A percentile compares a stretch with the other conserved stretches of the same genome.
Conservation (phyloP, 2,329 filamentous ascomycete species). For the Xylaria sp. region DNA sequence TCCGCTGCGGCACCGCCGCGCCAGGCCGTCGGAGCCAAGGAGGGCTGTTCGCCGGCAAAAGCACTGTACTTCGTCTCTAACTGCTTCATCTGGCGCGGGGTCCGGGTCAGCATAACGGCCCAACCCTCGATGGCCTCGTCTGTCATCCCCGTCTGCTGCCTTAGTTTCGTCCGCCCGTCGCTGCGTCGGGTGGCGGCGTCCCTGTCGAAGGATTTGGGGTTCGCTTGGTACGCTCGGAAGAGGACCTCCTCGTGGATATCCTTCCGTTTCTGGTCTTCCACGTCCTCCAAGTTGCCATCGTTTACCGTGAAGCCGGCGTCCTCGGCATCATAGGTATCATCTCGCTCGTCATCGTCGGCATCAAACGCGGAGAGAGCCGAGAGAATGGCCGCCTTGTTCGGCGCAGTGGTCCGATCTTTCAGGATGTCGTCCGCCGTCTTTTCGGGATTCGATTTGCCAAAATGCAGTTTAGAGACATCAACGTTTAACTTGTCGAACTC, state of each 20-base stretch:
- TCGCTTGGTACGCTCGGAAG: constrained; percentile 70
- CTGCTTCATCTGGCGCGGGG: constrained; percentile 67
- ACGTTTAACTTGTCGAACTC: constrained; percentile 74
- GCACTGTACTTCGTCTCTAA: constrained; percentile 72
- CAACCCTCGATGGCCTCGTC: constrained; percentile 95
- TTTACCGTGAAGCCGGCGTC: constrained; percentile 92
- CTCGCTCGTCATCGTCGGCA: constrained; percentile 91
- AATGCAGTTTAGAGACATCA: constrained; percentile 69
- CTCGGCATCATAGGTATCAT: constrained; percentile 92
- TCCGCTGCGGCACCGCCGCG: constrained; percentile 53
- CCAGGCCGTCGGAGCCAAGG: constrained; percentile 70
- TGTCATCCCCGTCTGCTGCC: constrained; percentile 81
- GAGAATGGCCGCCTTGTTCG: constrained; percentile 83
- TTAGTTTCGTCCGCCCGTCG: constrained; percentile 63
- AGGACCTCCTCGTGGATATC: constrained; percentile 70
- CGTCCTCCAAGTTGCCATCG: constrained; percentile 60
- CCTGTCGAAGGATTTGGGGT: constrained; percentile 68
- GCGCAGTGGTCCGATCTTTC: constrained; percentile 63
- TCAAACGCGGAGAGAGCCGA: constrained; percentile 89
- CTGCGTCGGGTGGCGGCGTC: constrained; percentile 71
- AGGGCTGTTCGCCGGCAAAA: constrained; percentile 67
- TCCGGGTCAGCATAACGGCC: constrained; percentile 80
- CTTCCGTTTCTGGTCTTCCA: constrained; percentile 45
- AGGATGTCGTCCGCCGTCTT: constrained; percentile 74
- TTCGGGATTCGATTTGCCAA: constrained; percentile 70